These are phyloP conservation scores for Malassezia cuniculi DNA, from an alignment of 1,284 basidiomycete species.

Conservation along the genomic window DNA sequence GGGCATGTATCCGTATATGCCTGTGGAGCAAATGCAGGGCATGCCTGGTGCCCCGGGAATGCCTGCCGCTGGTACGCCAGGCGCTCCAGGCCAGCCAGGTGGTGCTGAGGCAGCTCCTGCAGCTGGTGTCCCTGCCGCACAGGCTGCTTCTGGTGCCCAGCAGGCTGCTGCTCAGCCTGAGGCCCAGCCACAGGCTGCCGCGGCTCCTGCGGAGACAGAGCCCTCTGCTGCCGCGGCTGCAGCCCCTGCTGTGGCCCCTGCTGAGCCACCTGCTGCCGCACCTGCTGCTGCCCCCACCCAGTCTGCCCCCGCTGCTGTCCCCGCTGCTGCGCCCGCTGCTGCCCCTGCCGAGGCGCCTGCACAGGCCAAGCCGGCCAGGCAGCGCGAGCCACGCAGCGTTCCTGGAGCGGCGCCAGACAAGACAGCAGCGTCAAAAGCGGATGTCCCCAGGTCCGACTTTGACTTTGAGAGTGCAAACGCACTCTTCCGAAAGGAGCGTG, in stretches of 20 bases:
- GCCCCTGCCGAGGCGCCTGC: too few relatives aligned
- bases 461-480: slow-evolving; percentile 43
- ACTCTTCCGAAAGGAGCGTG: slow-evolving; percentile 26
- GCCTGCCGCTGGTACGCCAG: too few relatives aligned
- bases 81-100: too few relatives aligned
- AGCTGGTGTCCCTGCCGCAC: too few relatives aligned
- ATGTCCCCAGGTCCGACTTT: slow-evolving; percentile 30
- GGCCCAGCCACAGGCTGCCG: neutral
- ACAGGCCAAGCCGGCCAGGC: neutral
- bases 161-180: neutral
- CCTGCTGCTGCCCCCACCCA: slow-evolving; percentile 12
- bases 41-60: too few relatives aligned
- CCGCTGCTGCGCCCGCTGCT: slow-evolving; percentile 7
- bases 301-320: neutral
- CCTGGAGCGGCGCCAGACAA: neutral
- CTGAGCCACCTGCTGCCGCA: slow-evolving; percentile 17
- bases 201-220: neutral
- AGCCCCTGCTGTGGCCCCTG: slow-evolving; percentile 9
- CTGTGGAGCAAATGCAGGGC: too few relatives aligned
- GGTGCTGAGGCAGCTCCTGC: too few relatives aligned
- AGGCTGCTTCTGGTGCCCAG: too few relatives aligned
- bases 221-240: slow-evolving; percentile 8
- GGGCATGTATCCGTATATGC: too few relatives aligned
- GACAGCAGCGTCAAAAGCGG: neutral
- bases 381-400: neutral